Percentiles rank a stretch among this genome's conserved stretches.
Conservation (phyloP, 2,329 filamentous ascomycete species). For the Spiromastix sp. region DNA sequence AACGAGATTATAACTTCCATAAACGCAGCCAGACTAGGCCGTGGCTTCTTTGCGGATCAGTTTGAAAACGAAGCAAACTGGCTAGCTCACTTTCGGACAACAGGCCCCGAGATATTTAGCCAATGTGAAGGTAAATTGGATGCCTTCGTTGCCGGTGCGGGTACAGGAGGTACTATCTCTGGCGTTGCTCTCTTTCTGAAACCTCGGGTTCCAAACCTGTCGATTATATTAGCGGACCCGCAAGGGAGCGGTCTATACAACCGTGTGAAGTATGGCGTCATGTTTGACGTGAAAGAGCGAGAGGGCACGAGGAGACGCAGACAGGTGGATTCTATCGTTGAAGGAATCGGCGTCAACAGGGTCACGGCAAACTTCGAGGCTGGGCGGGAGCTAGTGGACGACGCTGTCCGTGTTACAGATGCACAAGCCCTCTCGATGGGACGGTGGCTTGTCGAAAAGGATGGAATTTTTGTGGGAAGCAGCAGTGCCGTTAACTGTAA, state of each 20-base stretch:
- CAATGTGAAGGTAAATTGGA: constrained; percentile 68
- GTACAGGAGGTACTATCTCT: constrained; percentile 86
- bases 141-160: constrained; percentile 86
- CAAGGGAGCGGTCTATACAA: constrained; percentile 92
- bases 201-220: constrained; percentile 52
- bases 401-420: constrained; percentile 81
- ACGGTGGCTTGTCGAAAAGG: constrained; percentile 89
- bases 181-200: constrained; percentile 80
- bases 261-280: constrained; percentile 82
- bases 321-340: constrained; percentile 92
- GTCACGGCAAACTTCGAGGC: constrained; percentile 89
- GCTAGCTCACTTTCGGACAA: constrained; percentile 68
- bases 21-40: constrained; percentile 44
- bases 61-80: constrained; percentile 91
- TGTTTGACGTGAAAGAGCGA: constrained; percentile 81
- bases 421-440: constrained; percentile 87
- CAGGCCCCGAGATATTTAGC: constrained; percentile 77
- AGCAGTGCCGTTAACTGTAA: constrained; percentile 91
- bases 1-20: constrained; percentile 7
- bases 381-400: constrained; percentile 75
- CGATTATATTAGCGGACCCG: constrained; percentile 80
- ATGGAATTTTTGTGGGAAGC: constrained; percentile 89
- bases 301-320: constrained; percentile 82
- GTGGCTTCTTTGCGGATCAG: constrained; percentile 90
- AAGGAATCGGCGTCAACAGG: constrained; percentile 90